phyloP scores from a whole-genome alignment of 495 filamentous ascomycete genomes.

The Aspergillus cavernicola region DNA sequence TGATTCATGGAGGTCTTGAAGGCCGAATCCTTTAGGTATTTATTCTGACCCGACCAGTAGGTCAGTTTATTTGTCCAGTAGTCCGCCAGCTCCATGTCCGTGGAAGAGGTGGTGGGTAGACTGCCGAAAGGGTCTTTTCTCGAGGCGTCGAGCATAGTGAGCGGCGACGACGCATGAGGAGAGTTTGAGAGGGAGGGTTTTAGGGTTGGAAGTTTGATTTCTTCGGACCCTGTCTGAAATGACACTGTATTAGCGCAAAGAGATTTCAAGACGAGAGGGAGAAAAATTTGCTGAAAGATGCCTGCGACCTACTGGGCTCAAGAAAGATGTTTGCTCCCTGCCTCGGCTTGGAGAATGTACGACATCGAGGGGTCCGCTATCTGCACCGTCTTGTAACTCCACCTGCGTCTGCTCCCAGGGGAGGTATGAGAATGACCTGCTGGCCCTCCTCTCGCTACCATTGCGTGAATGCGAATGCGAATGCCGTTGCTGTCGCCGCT shows the following conservation, averaged over 20 bases:
- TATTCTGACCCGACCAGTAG: conserved; percentile 46
- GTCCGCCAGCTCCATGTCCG: conserved; percentile 33
- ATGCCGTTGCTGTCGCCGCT: conserved; percentile 33
- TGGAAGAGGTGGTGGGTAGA: conserved; percentile 20
- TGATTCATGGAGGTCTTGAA: conserved; percentile 36
- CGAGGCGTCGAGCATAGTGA: conserved; percentile 30
- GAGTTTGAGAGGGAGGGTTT: not conserved
- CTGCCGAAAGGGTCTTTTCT: conserved; percentile 35
- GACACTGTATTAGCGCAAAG: not conserved
- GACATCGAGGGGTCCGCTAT: not conserved
- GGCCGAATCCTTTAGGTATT: conserved; percentile 34
- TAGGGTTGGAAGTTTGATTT: not conserved
- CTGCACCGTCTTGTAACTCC: conserved; percentile 3
- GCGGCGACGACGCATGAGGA: conserved; percentile 19
- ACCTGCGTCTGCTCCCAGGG: conserved; percentile 25
- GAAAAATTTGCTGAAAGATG: not conserved
- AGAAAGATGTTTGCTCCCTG: not conserved
- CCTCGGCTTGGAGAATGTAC: not conserved
- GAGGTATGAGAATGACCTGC: conserved; percentile 18
- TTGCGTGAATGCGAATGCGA: conserved; percentile 16
- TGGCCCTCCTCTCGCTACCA: conserved; percentile 15
- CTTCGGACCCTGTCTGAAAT: not conserved
- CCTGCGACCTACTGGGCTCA: not conserved
- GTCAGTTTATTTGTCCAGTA: conserved; percentile 36
- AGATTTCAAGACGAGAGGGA: not conserved